A percentile compares a stretch with the other conserved stretches of the same genome.
Conservation (phyloP, 163 green algal species). For the Chlamydomonas reinhardtii region DNA sequence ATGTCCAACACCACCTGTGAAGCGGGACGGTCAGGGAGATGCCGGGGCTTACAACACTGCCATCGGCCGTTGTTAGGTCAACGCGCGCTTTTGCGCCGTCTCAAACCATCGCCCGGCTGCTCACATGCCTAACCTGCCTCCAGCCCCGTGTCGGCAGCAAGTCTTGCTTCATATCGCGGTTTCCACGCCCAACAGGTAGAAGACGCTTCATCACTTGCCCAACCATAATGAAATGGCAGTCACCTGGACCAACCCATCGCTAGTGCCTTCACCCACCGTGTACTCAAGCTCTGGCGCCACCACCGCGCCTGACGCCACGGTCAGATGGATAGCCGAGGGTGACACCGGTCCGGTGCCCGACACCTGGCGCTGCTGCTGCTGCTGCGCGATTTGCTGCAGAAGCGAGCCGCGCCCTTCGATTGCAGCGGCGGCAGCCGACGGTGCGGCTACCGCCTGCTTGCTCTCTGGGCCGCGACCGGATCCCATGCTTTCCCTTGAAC, state of each 20-base stretch:
- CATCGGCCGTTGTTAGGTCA: too few relatives aligned
- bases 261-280: slow-evolving; percentile 5
- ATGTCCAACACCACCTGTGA: slow-evolving; percentile 43
- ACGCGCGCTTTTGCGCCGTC: too few relatives aligned
- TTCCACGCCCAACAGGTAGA: too few relatives aligned
- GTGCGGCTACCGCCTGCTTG: slow-evolving; percentile 3
- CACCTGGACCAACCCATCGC: background rate
- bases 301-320: slow-evolving; percentile 18
- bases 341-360: background rate
- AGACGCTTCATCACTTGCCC: background rate
- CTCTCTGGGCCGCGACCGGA: slow-evolving; percentile 1
- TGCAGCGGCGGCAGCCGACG: background rate
- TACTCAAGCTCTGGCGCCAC: slow-evolving; percentile 41
- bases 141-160: too few relatives aligned
- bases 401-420: background rate
- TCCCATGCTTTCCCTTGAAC: background rate
- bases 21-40: background rate
- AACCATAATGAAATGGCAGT: background rate
- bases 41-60: too few relatives aligned
- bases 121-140: too few relatives aligned
- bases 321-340: background rate
- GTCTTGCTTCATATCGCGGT: too few relatives aligned
- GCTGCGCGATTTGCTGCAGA: background rate
- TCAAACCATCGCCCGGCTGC: too few relatives aligned
- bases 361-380: background rate